phyloP scores from a whole-genome alignment of 2,329 filamentous ascomycete species.

The Ophiostoma australiae region DNA sequence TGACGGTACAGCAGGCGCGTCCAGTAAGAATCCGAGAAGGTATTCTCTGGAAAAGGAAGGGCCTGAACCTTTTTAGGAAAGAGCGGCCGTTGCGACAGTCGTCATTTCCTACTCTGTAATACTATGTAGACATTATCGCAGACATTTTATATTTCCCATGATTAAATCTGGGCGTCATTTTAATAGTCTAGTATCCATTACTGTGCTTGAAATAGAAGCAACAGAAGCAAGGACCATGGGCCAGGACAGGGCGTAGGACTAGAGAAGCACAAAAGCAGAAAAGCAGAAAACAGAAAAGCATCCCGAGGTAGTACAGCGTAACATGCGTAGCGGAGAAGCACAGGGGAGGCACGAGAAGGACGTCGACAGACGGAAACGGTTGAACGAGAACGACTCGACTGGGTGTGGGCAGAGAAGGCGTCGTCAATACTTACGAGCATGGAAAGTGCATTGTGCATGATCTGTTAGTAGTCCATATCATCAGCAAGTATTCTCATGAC shows the following conservation, averaged over 20 bases:
- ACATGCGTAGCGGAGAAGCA: not conserved
- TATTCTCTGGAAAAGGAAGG: not conserved
- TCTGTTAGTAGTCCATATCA: not conserved
- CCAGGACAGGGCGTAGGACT: not conserved
- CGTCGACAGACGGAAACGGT: not conserved
- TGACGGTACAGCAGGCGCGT: not conserved
- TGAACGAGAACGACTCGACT: not conserved
- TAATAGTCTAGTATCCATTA: not conserved
- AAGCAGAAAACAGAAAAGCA: not conserved
- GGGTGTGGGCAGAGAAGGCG: too few species aligned
- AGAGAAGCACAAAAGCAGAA: too few species aligned
- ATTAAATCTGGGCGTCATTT: slow-evolving; percentile 1
- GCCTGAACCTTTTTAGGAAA: not conserved
- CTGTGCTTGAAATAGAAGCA: not conserved
- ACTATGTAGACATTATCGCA: not conserved
- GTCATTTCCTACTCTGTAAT: not conserved
- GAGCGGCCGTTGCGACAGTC: slow-evolving; percentile 2
- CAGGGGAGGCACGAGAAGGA: not conserved
- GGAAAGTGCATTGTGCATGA: slow-evolving; percentile 5
- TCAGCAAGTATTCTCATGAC: not conserved
- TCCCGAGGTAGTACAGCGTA: slow-evolving; percentile 3
- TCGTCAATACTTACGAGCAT: not conserved
- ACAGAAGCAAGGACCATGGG: not conserved
- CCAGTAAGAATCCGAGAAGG: not conserved
- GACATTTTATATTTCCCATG: not conserved